phyloP scores from a whole-genome alignment of 2,329 filamentous ascomycete genomes.

The Fusarium nelsonii region DNA sequence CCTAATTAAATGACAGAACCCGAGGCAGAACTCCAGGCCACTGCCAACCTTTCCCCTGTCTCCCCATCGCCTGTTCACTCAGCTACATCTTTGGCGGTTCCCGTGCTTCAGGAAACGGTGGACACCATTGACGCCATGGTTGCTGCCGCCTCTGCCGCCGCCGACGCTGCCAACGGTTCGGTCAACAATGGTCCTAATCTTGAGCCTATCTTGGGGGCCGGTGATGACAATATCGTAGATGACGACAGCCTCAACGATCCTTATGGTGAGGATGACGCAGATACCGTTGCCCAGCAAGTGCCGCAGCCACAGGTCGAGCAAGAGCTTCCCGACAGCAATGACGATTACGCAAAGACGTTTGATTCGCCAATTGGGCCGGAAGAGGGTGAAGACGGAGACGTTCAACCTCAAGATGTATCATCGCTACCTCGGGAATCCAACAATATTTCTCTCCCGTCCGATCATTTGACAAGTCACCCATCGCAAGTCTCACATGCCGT shows the following conservation, averaged over 20 bases:
- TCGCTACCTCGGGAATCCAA: constrained; percentile 59
- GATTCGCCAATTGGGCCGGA: constrained; percentile 60
- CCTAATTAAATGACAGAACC: constrained; percentile 61
- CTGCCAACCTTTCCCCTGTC: constrained; percentile 65
- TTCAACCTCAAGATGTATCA: constrained; percentile 59
- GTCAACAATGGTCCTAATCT: constrained; percentile 50
- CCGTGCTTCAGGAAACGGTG: constrained; percentile 65
- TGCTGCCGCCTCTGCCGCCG: constrained; percentile 51
- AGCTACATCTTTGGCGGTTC: constrained; percentile 61
- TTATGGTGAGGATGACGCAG: constrained; percentile 58
- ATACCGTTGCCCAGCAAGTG: constrained; percentile 45
- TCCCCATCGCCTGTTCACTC: constrained; percentile 64
- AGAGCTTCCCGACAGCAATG: constrained; percentile 54
- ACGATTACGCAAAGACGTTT: constrained; percentile 66
- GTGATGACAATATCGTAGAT: constrained; percentile 57
- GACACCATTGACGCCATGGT: constrained; percentile 64
- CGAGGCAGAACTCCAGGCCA: constrained; percentile 60
- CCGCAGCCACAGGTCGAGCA: constrained; percentile 48
- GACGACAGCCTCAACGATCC: constrained; percentile 63
- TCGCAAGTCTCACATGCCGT: constrained; percentile 50
- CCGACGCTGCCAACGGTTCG: constrained; percentile 48
- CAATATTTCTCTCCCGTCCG: constrained; percentile 57
- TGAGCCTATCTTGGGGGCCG: constrained; percentile 51
- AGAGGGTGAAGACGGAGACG: constrained; percentile 54
- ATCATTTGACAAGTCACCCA: constrained; percentile 53